Conservation (phyloP, 352 stramenopile species). For the Pythium guiyangense region DNA sequence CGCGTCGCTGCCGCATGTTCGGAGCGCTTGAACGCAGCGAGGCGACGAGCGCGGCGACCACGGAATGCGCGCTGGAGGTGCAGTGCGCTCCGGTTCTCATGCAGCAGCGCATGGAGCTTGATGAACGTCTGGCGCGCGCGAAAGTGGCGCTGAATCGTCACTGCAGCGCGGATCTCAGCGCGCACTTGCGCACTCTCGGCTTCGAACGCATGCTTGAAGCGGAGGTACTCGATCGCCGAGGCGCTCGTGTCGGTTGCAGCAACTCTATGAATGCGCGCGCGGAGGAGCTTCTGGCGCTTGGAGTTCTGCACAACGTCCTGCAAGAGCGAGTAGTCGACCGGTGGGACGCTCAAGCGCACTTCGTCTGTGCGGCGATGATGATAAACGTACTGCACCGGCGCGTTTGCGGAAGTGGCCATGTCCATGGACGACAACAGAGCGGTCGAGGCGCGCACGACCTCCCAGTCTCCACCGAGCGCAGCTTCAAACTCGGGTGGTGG, state of each 20-base stretch:
- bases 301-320: constrained; percentile 75
- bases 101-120: constrained; percentile 41
- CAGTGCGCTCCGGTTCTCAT: constrained; percentile 54
- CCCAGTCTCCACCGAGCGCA: constrained; percentile 51
- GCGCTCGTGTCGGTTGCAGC: constrained; percentile 32
- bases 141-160: constrained; percentile 64
- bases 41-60: constrained; percentile 36
- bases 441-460: constrained; percentile 32
- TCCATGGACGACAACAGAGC: no score
- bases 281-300: constrained; percentile 54
- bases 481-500: constrained; percentile 68
- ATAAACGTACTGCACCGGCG: constrained; percentile 50
- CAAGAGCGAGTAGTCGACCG: constrained; percentile 50
- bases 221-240: constrained; percentile 68
- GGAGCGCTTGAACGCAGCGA: constrained; percentile 25
- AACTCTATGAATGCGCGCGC: constrained; percentile 46
- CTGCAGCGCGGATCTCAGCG: constrained; percentile 37
- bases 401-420: neutral
- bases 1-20: constrained; percentile 32
- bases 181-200: constrained; percentile 48
- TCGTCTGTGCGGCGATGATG: constrained; percentile 55
- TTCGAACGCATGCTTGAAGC: constrained; percentile 64
- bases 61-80: constrained; percentile 67
- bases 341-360: constrained; percentile 33
- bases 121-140: constrained; percentile 33